A percentile compares a stretch with the other conserved stretches of the same genome.
phyloP scores from a whole-genome alignment of 768 basidiomycete genomes.

The Hirschioporus abietinus region DNA sequence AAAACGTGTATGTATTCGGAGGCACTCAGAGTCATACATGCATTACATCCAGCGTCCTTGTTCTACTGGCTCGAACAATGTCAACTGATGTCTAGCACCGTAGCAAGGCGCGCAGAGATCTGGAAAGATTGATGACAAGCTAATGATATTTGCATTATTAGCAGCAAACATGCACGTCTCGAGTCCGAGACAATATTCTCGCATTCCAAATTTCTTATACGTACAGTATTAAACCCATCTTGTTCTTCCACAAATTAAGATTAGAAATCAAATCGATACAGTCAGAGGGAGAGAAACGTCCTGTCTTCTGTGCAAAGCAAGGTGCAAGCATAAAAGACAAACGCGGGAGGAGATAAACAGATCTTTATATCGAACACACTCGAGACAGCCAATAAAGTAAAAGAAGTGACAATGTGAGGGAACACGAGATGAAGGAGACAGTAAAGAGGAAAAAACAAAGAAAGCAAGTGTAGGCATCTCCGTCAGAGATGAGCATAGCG shows the following conservation, averaged over 20 bases:
- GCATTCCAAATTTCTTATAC: not conserved
- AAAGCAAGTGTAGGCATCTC: not conserved
- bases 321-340: not conserved
- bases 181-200: not conserved
- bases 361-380: not conserved
- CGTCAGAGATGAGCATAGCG: not conserved
- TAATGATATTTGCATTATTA: not conserved
- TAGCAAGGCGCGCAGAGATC: not conserved
- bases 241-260: not conserved
- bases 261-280: not conserved
- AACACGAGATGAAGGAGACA: not conserved
- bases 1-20: not conserved
- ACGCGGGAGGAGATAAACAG: not conserved
- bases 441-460: not conserved
- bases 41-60: not conserved
- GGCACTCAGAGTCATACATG: too few species aligned
- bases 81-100: not conserved
- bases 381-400: not conserved
- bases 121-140: not conserved
- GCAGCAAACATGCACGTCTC: not conserved
- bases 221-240: not conserved
- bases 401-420: not conserved
- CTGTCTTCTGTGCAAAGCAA: not conserved
- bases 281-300: not conserved
- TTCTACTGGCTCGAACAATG: not conserved